phyloP scores from a whole-genome alignment of 768 basidiomycete species.

The Chalciporus piperatus region DNA sequence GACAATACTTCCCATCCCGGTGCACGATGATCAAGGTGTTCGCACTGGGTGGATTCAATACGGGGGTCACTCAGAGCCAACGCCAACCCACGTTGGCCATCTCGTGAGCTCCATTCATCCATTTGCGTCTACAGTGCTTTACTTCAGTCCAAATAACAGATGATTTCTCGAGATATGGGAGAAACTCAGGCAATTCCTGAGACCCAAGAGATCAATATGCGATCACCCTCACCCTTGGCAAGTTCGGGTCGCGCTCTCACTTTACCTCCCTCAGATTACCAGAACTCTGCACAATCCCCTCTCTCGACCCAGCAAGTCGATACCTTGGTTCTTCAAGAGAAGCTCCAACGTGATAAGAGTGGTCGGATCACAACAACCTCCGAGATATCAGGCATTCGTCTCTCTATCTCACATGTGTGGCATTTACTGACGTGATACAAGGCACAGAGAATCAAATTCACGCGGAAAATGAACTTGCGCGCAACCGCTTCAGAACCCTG shows the following conservation, averaged over 20 bases:
- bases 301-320: conserved; percentile 32
- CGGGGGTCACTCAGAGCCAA: conserved; percentile 46
- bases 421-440: conserved; percentile 6
- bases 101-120: conserved; percentile 40
- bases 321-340: conserved; percentile 39
- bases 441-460: conserved; percentile 35
- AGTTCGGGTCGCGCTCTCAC: conserved; percentile 12
- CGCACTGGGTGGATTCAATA: conserved; percentile 33
- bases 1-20: conserved; percentile 44
- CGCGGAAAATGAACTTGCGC: conserved; percentile 2
- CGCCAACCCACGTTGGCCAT: conserved; percentile 54
- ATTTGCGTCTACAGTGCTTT: not conserved
- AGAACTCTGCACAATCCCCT: conserved; percentile 13
- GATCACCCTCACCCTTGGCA: conserved; percentile 21
- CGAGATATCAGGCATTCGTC: conserved; percentile 47
- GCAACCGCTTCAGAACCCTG: not conserved
- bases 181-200: conserved; percentile 49
- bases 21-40: conserved; percentile 15
- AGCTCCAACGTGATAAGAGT: conserved; percentile 17
- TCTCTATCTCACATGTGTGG: not conserved
- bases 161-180: conserved; percentile 34
- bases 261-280: conserved; percentile 30
- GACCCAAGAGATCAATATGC: conserved; percentile 31
- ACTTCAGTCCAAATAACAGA: conserved; percentile 9
- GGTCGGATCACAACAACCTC: conserved; percentile 29